phyloP scores from a whole-genome alignment of 2,329 filamentous ascomycete genomes.

The Aspergillus hortae region DNA sequence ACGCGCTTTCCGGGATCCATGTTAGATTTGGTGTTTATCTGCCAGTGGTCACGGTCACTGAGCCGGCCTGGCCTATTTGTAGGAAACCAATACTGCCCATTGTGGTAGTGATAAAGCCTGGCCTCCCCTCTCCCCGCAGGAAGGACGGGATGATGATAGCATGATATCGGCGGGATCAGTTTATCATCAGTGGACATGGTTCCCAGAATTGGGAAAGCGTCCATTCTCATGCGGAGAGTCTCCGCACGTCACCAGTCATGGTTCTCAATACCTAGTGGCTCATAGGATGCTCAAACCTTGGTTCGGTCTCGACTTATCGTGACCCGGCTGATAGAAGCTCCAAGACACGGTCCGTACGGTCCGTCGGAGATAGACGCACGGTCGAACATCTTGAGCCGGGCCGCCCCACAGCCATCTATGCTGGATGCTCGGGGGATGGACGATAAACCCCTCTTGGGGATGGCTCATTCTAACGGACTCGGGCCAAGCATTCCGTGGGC shows the following conservation, averaged over 20 bases:
- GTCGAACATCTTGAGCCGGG: neutral
- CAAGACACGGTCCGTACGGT: neutral
- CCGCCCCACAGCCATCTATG: neutral
- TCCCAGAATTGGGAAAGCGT: neutral
- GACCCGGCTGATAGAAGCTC: neutral
- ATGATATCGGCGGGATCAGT: neutral
- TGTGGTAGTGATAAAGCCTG: neutral
- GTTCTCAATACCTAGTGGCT: neutral
- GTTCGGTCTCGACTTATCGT: neutral
- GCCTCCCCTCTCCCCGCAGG: neutral
- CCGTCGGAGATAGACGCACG: neutral
- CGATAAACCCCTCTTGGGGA: neutral
- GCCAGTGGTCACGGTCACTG: neutral
- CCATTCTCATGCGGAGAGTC: neutral
- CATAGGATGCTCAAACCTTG: neutral
- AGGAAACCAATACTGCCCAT: neutral
- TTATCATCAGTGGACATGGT: neutral
- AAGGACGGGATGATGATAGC: neutral
- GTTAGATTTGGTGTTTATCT: neutral
- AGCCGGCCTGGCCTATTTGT: neutral
- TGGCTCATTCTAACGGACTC: neutral
- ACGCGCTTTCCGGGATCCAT: constrained; percentile 37
- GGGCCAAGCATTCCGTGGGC: neutral
- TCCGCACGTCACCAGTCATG: neutral
- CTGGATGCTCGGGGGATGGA: neutral